Evolutionary conservation across 768 basidiomycete genomes (phyloP).

Genomic region (Paxillus involutus): DNA sequence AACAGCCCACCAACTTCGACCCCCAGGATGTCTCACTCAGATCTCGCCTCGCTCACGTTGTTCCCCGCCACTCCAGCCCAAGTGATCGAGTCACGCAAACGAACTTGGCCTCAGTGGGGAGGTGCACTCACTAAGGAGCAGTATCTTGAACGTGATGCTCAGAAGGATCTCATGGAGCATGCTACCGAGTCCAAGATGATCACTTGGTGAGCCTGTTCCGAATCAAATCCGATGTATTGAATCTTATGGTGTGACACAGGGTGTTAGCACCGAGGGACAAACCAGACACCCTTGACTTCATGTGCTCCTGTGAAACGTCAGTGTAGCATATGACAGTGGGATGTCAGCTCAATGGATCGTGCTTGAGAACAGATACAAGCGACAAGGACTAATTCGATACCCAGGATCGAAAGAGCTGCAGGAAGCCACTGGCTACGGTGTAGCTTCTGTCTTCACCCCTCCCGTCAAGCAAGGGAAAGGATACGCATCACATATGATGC

Average conservation of each 20-base stretch:
- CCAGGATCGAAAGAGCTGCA: slow-evolving; percentile 21
- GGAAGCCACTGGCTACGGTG: slow-evolving; percentile 45
- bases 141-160: slow-evolving; percentile 42
- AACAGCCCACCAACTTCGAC: neutral
- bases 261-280: slow-evolving; percentile 54
- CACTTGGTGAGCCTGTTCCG: slow-evolving; percentile 43
- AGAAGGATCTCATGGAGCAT: slow-evolving; percentile 42
- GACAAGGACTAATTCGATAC: slow-evolving; percentile 32
- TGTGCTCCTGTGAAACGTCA: slow-evolving; percentile 65
- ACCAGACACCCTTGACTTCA: slow-evolving; percentile 51
- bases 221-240: neutral
- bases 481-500: slow-evolving; percentile 65
- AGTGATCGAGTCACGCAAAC: slow-evolving; percentile 38
- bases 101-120: slow-evolving; percentile 44
- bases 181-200: slow-evolving; percentile 44
- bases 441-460: slow-evolving; percentile 61
- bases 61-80: slow-evolving; percentile 51
- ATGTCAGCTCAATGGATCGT: neutral
- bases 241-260: slow-evolving; percentile 34
- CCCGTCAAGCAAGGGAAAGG: slow-evolving; percentile 48
- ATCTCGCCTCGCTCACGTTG: slow-evolving; percentile 35
- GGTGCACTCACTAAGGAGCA: slow-evolving; percentile 42
- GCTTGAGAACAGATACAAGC: slow-evolving; percentile 37
- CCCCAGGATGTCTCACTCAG: slow-evolving; percentile 5
- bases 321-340: slow-evolving; percentile 14